Conservation (phyloP, 805 yeast species). For the Torulaspora microellipsoides region DNA sequence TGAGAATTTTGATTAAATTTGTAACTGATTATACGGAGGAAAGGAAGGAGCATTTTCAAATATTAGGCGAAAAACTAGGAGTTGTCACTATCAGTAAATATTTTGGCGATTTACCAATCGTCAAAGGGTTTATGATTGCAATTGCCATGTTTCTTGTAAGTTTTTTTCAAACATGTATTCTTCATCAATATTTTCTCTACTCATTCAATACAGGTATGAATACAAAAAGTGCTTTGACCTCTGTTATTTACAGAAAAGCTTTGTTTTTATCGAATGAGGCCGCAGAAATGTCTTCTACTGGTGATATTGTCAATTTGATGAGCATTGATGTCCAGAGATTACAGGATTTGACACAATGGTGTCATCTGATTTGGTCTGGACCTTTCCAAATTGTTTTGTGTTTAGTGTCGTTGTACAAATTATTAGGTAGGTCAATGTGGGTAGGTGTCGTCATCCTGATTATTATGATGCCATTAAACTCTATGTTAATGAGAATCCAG, state of each 20-base stretch:
- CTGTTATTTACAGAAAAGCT: slow-evolving; percentile 65
- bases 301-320: slow-evolving; percentile 93
- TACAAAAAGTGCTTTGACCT: slow-evolving; percentile 62
- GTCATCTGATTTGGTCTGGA: slow-evolving; percentile 85
- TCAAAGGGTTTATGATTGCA: slow-evolving; percentile 73
- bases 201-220: slow-evolving; percentile 75
- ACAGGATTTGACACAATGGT: slow-evolving; percentile 74
- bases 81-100: slow-evolving; percentile 3
- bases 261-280: slow-evolving; percentile 67
- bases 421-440: slow-evolving; percentile 92
- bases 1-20: slow-evolving; percentile 59
- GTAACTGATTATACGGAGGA: slow-evolving; percentile 45
- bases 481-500: slow-evolving; percentile 60
- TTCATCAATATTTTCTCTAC: slow-evolving; percentile 76
- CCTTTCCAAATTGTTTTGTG: slow-evolving; percentile 84
- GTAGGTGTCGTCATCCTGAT: slow-evolving; percentile 81
- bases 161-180: slow-evolving; percentile 67
- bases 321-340: slow-evolving; percentile 88
- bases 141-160: slow-evolving; percentile 70
- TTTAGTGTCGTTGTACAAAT: slow-evolving; percentile 61
- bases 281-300: slow-evolving; percentile 68
- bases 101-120: slow-evolving; percentile 52
- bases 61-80: slow-evolving; percentile 1
- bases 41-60: slow-evolving; percentile 12
- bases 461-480: slow-evolving; percentile 75